Conservation (phyloP, 768 basidiomycete species). For the Kwoniella dendrophila region DNA sequence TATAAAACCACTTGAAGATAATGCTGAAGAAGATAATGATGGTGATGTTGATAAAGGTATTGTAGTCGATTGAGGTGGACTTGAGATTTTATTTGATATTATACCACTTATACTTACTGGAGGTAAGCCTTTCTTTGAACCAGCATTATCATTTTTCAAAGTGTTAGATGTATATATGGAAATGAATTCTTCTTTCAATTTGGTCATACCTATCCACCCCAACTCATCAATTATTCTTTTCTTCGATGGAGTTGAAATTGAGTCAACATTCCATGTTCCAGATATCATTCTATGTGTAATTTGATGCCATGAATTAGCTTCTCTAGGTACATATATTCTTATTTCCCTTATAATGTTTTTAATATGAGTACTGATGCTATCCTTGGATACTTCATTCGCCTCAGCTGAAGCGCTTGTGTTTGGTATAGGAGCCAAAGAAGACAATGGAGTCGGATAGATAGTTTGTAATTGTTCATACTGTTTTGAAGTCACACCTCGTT, state of each 20-base stretch:
- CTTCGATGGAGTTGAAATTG: too few relatives aligned
- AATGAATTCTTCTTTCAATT: neutral
- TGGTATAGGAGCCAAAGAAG: neutral
- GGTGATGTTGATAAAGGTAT: neutral
- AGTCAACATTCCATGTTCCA: conserved; percentile 3
- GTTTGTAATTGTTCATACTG: conserved; percentile 8
- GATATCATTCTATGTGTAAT: conserved; percentile 25
- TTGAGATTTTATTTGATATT: neutral
- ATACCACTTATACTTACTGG: conserved; percentile 1
- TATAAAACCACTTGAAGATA: conserved; percentile 3
- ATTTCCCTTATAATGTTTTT: conserved; percentile 10
- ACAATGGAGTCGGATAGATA: conserved; percentile 6
- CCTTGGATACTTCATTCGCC: neutral
- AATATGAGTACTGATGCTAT: neutral
- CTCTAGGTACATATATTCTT: conserved; percentile 10
- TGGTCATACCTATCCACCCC: conserved; percentile 36
- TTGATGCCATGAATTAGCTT: conserved; percentile 21
- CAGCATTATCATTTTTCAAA: neutral
- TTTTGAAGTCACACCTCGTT: conserved; percentile 3
- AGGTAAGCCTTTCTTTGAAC: too few relatives aligned
- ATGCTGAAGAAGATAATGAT: neutral
- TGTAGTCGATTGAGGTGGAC: neutral
- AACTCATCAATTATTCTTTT: conserved; percentile 32
- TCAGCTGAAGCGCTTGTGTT: too few relatives aligned
- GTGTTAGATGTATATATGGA: neutral